These are phyloP conservation scores for Phytophthora litchii DNA, from an alignment of 352 stramenopile genomes.

Conservation along the genomic window DNA sequence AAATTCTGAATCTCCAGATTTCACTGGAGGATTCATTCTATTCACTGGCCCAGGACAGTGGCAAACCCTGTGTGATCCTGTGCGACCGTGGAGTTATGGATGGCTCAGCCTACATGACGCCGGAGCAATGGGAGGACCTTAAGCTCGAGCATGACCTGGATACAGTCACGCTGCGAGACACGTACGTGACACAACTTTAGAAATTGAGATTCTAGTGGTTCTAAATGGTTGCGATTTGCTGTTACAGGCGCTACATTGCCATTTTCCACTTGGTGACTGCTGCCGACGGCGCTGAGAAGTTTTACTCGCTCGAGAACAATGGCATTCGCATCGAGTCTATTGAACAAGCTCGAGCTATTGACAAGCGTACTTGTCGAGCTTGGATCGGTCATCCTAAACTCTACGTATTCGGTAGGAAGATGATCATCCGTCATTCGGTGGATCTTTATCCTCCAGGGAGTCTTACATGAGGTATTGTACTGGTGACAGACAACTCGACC, in stretches of 20 bases:
- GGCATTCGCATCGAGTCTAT: slow-evolving; percentile 93
- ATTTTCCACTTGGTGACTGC: slow-evolving; percentile 92
- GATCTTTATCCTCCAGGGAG: not conserved
- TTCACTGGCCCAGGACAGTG: slow-evolving; percentile 79
- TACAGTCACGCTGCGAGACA: slow-evolving; percentile 84
- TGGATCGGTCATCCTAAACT: slow-evolving; percentile 89
- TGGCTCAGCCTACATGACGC: slow-evolving; percentile 93
- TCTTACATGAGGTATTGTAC: slow-evolving; percentile 9
- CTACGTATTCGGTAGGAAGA: slow-evolving; percentile 72
- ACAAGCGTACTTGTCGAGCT: slow-evolving; percentile 75
- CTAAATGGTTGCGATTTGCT: not conserved
- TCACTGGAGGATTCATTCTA: slow-evolving; percentile 86
- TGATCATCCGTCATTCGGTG: not conserved
- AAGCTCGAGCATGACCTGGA: slow-evolving; percentile 82
- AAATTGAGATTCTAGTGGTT: not conserved
- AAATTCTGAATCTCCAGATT: slow-evolving; percentile 87
- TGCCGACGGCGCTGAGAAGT: slow-evolving; percentile 93
- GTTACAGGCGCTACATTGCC: slow-evolving; percentile 78
- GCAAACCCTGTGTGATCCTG: slow-evolving; percentile 91
- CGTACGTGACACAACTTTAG: slow-evolving; percentile 38
- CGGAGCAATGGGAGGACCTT: slow-evolving; percentile 90
- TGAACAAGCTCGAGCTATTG: slow-evolving; percentile 90
- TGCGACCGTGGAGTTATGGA: slow-evolving; percentile 97
- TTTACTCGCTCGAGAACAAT: slow-evolving; percentile 98
- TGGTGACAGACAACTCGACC: slow-evolving; percentile 75